Evolutionary conservation across 768 basidiomycete genomes (phyloP), one percentile per base, ranked within the genome.

Genomic region (Trametes villosa): DNA sequence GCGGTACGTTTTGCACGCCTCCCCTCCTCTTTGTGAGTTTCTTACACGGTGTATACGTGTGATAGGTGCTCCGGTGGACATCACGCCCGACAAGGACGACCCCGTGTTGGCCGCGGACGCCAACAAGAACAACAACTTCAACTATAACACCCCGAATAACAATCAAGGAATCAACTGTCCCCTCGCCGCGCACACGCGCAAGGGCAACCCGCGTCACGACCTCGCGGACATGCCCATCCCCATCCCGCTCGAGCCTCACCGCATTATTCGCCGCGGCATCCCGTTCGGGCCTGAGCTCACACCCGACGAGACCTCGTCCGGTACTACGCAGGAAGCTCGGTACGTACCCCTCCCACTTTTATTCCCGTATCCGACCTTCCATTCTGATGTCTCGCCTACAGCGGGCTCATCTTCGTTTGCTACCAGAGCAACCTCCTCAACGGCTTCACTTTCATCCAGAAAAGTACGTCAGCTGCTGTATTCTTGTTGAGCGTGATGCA

Each of bases 281-380:
- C 81, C 79, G 48, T 85, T 81, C 64, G 83, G 83, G 1, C 81
- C 83, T 24, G 82, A 83, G 67, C 70, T 82, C 15, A 79, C 80
- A 1, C 49, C 61, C 3, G 70, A 71, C 3, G 83, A 85, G 64
- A 65, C 62, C 3, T 26, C 55, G 1, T 42, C 67, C 11, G 70
- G 71, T 15, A 78, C 75, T 68, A 83, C 84, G 0, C 44, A 68
- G n/a, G 70, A 76, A 15, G 77, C 72, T 17, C 80, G 84, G 59
- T 60, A 52, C 9, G 59, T 52, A 2, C 1, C n/a, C 33, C n/a
- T n/a, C n/a, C n/a, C n/a, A n/a, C n/a, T n/a, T n/a, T n/a, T n/a
- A 50, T 49, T 5, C 29, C 18, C 36, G 81, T 83, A 26, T 68
- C 84, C 11, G 71, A 81, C 29, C 83, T 83, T 17, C 48, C 40